These are phyloP conservation scores for Aspergillus neotritici DNA, from an alignment of 2,329 filamentous ascomycete genomes.

Conservation along the genomic window DNA sequence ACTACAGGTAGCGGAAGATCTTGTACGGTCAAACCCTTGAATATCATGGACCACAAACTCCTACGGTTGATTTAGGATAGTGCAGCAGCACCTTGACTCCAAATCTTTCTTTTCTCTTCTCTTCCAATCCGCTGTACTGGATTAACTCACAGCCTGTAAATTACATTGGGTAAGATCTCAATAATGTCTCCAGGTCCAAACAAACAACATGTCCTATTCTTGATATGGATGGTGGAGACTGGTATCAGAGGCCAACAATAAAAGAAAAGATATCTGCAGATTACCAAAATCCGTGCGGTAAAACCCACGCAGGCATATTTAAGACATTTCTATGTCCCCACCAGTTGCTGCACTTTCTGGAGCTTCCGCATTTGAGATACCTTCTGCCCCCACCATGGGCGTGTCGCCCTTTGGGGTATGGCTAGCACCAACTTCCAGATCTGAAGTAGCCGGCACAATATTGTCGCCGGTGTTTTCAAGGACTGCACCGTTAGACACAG, in stretches of 20 bases:
- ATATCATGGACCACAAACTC: too few relatives aligned
- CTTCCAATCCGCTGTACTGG: too few relatives aligned
- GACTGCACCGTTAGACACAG: conserved; percentile 1
- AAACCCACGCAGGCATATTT: conserved; percentile 1
- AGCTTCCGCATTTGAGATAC: conserved; percentile 17
- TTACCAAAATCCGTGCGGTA: too few relatives aligned
- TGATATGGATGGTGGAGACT: too few relatives aligned
- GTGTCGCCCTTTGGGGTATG: conserved; percentile 19
- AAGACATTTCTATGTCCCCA: conserved; percentile 30
- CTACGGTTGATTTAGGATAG: too few relatives aligned
- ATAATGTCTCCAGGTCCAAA: too few relatives aligned
- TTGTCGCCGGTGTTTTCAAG: conserved; percentile 18
- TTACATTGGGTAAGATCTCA: too few relatives aligned
- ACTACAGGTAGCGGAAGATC: conserved; percentile 32
- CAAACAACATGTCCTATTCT: too few relatives aligned
- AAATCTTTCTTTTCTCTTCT: too few relatives aligned
- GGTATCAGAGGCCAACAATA: conserved; percentile 4
- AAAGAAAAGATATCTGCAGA: background rate
- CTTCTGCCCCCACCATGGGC: conserved; percentile 17
- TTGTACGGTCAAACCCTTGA: conserved; percentile 13
- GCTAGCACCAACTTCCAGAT: conserved; percentile 9
- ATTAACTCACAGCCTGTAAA: too few relatives aligned
- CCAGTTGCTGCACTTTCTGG: conserved; percentile 14
- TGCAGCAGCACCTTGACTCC: too few relatives aligned
- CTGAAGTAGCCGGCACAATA: conserved; percentile 9